A percentile compares a stretch with the other conserved stretches of the same genome.
These are phyloP conservation scores for Cyanidiococcus yangmingshanensis DNA, from an alignment of 23 red algal genomes.

Conservation along the genomic window DNA sequence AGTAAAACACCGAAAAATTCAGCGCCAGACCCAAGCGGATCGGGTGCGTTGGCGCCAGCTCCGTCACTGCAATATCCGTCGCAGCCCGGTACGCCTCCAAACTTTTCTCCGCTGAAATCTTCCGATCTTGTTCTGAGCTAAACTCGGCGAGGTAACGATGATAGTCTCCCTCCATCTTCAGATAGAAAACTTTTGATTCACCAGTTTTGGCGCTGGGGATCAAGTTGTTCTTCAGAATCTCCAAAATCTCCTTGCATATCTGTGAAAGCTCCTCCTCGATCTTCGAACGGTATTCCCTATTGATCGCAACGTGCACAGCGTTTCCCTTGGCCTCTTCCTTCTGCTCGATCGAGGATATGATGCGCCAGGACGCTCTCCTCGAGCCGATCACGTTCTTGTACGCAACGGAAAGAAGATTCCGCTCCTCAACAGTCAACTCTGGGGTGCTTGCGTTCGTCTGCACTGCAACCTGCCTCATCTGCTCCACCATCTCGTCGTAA, in stretches of 20 bases:
- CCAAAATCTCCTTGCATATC: slow-evolving; percentile 93
- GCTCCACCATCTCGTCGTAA: slow-evolving; percentile 94
- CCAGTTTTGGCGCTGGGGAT: slow-evolving; percentile 82
- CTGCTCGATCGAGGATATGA: slow-evolving; percentile 98
- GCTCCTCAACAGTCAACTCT: slow-evolving; percentile 89
- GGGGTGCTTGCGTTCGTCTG: slow-evolving; percentile 46
- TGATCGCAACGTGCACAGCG: slow-evolving; percentile 69
- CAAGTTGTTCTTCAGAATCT: slow-evolving; percentile 81
- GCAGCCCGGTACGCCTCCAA: slow-evolving; percentile 90
- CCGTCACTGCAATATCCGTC: slow-evolving; percentile 76
- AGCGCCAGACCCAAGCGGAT: slow-evolving; percentile 96
- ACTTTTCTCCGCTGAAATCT: slow-evolving; percentile 60
- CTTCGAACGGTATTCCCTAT: slow-evolving; percentile 73
- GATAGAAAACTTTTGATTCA: slow-evolving; percentile 84
- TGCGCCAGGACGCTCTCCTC: slow-evolving; percentile 93
- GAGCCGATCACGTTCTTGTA: slow-evolving; percentile 99
- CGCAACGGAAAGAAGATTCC: slow-evolving; percentile 95
- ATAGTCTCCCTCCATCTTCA: slow-evolving; percentile 98
- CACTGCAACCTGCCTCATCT: slow-evolving; percentile 89
- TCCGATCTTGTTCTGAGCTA: slow-evolving; percentile 51
- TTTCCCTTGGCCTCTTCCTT: slow-evolving; percentile 93
- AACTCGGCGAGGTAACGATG: slow-evolving; percentile 98
- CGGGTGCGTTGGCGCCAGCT: slow-evolving; percentile 93
- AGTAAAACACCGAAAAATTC: slow-evolving; percentile 99
- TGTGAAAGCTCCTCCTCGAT: slow-evolving; percentile 83